Evolutionary conservation across 345 rosid genomes (phyloP).

Genomic region (Linum usitatissimum): DNA sequence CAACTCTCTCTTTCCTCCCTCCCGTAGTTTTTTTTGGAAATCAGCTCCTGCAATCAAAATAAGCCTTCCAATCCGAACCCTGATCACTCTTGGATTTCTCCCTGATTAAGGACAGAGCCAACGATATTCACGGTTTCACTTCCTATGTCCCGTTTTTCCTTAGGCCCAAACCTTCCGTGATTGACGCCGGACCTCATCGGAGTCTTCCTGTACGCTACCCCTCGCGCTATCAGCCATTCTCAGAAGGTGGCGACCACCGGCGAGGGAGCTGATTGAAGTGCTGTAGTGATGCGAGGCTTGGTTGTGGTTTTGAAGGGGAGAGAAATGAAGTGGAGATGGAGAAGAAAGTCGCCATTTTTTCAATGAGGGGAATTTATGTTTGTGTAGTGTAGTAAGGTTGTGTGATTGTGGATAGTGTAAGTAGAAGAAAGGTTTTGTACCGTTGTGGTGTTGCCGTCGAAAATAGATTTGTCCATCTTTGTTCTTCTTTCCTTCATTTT

Average conservation of each 20-base stretch:
- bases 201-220: conserved; percentile 52
- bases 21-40: too few species aligned
- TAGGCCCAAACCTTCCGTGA: conserved; percentile 69
- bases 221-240: conserved; percentile 65
- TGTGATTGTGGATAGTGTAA: neutral
- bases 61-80: conserved; percentile 52
- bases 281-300: conserved; percentile 11
- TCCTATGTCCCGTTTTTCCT: conserved; percentile 55
- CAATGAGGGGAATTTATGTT: too few species aligned
- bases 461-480: too few species aligned
- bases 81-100: conserved; percentile 55
- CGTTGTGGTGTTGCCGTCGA: too few species aligned
- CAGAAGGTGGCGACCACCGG: conserved; percentile 48
- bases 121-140: conserved; percentile 83
- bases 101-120: conserved; percentile 66
- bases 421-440: too few species aligned
- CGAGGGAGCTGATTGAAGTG: conserved; percentile 17
- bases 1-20: too few species aligned
- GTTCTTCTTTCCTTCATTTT: too few species aligned
- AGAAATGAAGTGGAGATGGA: conserved; percentile 12
- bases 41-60: conserved; percentile 58
- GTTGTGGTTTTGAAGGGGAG: conserved; percentile 17
- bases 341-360: conserved; percentile 21
- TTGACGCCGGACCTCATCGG: conserved; percentile 43
- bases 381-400: too few species aligned